phyloP scores from a whole-genome alignment of 345 rosid species.

The Euphorbia peplus region DNA sequence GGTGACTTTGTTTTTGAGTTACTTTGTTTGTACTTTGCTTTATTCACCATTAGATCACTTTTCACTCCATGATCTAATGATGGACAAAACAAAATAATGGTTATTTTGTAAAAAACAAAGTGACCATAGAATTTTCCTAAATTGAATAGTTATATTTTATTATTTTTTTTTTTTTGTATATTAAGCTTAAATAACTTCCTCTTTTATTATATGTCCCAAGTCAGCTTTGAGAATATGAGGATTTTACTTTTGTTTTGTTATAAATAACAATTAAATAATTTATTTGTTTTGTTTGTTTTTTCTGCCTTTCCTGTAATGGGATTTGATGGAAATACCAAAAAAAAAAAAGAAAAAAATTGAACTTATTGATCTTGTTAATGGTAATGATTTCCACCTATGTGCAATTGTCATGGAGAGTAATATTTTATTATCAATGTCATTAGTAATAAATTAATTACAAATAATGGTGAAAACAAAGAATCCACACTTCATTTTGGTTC shows the following conservation, averaged over 20 bases:
- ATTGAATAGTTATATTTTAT: too few relatives aligned
- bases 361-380: not conserved
- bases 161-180: too few relatives aligned
- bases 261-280: not conserved
- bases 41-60: too few relatives aligned
- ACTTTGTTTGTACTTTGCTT: too few relatives aligned
- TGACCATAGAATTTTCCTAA: too few relatives aligned
- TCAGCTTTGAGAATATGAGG: not conserved
- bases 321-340: not conserved
- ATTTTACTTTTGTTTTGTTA: not conserved
- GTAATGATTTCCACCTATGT: slow-evolving; percentile 18
- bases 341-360: too few relatives aligned
- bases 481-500: slow-evolving; percentile 29
- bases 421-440: not conserved
- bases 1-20: too few relatives aligned
- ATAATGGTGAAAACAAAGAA: slow-evolving; percentile 3
- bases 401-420: slow-evolving; percentile 16
- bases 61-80: too few relatives aligned
- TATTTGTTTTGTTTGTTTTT: not conserved
- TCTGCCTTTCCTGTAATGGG: not conserved
- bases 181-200: too few relatives aligned
- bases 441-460: not conserved
- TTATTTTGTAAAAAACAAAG: too few relatives aligned
- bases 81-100: too few relatives aligned
- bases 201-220: too few relatives aligned